Percentiles rank a stretch among this genome's conserved stretches.
phyloP scores from a whole-genome alignment of 1,284 basidiomycete genomes.

The Amylostereum chailletii region DNA sequence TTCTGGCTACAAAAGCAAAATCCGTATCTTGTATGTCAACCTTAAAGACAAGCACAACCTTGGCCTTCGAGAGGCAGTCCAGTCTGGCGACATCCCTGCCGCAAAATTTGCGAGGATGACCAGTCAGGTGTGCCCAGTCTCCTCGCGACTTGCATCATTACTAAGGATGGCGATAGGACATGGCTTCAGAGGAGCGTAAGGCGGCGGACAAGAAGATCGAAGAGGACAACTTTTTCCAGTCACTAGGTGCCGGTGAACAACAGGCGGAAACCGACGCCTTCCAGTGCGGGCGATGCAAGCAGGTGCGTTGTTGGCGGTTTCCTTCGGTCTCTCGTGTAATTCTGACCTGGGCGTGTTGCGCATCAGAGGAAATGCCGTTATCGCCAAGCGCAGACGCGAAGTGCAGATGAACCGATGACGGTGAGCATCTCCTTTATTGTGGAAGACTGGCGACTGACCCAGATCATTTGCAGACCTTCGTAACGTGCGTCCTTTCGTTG shows the following conservation, averaged over 20 bases:
- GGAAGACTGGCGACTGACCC: conserved; percentile 9
- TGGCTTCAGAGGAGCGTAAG: conserved; percentile 91
- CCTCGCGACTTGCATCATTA: conserved; percentile 19
- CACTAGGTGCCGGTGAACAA: conserved; percentile 83
- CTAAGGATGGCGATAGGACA: conserved; percentile 43
- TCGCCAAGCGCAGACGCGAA: conserved; percentile 90
- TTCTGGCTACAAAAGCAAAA: conserved; percentile 68
- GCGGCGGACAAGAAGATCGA: conserved; percentile 77
- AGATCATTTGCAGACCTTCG: conserved; percentile 20
- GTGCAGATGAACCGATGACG: conserved; percentile 96
- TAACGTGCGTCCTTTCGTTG: conserved; percentile 20
- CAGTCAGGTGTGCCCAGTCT: conserved; percentile 49
- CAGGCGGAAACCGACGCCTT: conserved; percentile 97
- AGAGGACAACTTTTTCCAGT: conserved; percentile 86
- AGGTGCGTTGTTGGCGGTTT: conserved; percentile 31
- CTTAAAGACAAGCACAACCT: conserved; percentile 96
- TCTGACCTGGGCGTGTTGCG: not conserved
- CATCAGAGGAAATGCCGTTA: conserved; percentile 82
- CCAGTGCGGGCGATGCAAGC: conserved; percentile 92
- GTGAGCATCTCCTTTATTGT: conserved; percentile 35
- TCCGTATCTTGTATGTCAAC: conserved; percentile 87
- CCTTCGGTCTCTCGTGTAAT: not conserved
- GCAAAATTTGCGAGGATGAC: conserved; percentile 75
- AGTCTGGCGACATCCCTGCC: conserved; percentile 70
- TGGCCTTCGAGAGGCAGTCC: conserved; percentile 74